Evolutionary conservation across 2,329 filamentous ascomycete species (phyloP).

Genomic region (Ophiostoma tasmaniense): DNA sequence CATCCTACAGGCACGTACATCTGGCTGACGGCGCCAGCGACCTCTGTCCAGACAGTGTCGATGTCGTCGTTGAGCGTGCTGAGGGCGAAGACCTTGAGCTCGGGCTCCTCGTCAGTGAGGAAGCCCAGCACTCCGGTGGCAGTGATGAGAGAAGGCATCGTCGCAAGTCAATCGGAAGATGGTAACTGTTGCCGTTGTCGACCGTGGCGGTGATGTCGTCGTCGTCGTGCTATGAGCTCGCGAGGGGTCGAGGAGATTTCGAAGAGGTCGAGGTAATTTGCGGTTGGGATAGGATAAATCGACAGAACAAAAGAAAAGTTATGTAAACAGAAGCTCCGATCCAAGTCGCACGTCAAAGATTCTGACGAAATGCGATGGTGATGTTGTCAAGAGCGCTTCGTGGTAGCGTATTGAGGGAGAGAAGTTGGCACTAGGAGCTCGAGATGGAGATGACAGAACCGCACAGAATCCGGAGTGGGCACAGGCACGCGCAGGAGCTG

Average conservation of each 20-base stretch:
- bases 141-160: conserved; percentile 88
- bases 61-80: conserved; percentile 95
- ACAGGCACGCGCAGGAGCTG: background rate
- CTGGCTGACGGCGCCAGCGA: conserved; percentile 82
- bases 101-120: conserved; percentile 85
- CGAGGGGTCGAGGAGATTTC: background rate
- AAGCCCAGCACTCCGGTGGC: conserved; percentile 93
- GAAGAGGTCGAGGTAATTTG: background rate
- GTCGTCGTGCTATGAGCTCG: background rate
- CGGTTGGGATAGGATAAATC: background rate
- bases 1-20: conserved; percentile 53
- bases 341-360: background rate
- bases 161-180: background rate
- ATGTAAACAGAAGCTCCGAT: background rate
- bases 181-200: background rate
- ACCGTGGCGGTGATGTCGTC: background rate
- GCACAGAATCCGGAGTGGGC: background rate
- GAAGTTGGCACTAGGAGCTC: background rate
- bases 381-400: background rate
- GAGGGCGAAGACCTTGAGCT: conserved; percentile 89
- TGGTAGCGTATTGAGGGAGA: background rate
- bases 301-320: background rate
- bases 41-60: conserved; percentile 95
- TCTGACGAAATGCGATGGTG: background rate
- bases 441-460: background rate